phyloP scores from a whole-genome alignment of 352 stramenopile genomes.

The Globisporangium rhizosaccharum region DNA sequence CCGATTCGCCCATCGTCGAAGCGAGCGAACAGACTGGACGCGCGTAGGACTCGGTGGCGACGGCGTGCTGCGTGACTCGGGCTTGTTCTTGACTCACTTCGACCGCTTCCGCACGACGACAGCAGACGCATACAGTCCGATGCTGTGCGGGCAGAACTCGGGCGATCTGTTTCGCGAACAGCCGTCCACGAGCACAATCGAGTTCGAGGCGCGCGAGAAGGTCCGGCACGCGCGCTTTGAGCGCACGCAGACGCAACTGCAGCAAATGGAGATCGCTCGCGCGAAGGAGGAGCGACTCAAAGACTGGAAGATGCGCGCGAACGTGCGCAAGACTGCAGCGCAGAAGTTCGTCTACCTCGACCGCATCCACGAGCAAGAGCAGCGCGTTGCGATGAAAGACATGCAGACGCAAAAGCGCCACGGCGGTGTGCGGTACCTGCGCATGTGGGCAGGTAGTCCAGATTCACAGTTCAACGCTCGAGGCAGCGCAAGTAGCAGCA shows the following conservation, averaged over 20 bases:
- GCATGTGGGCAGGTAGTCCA: slow-evolving; percentile 76
- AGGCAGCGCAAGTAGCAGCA: not conserved
- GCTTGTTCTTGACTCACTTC: slow-evolving; percentile 27
- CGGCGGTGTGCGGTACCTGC: slow-evolving; percentile 56
- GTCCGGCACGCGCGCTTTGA: slow-evolving; percentile 35
- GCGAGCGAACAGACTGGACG: slow-evolving; percentile 67
- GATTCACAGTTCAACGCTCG: slow-evolving; percentile 66
- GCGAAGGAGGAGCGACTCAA: slow-evolving; percentile 31
- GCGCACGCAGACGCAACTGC: slow-evolving; percentile 34
- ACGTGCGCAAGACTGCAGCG: slow-evolving; percentile 39
- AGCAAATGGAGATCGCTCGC: slow-evolving; percentile 23
- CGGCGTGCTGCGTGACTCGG: slow-evolving; percentile 37
- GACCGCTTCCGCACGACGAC: slow-evolving; percentile 62
- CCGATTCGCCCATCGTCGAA: slow-evolving; percentile 47
- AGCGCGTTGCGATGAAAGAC: slow-evolving; percentile 42
- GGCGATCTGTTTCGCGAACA: slow-evolving; percentile 36
- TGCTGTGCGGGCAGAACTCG: slow-evolving; percentile 30
- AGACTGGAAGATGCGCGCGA: slow-evolving; percentile 51
- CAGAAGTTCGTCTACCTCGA: slow-evolving; percentile 58
- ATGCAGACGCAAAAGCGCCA: slow-evolving; percentile 61
- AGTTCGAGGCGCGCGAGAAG: slow-evolving; percentile 28
- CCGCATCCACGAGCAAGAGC: slow-evolving; percentile 51
- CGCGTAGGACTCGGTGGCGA: slow-evolving; percentile 71
- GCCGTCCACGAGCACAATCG: slow-evolving; percentile 19
- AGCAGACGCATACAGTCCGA: slow-evolving; percentile 44